Conservation (phyloP, 345 rosid species). For the Euphorbia lathyris region DNA sequence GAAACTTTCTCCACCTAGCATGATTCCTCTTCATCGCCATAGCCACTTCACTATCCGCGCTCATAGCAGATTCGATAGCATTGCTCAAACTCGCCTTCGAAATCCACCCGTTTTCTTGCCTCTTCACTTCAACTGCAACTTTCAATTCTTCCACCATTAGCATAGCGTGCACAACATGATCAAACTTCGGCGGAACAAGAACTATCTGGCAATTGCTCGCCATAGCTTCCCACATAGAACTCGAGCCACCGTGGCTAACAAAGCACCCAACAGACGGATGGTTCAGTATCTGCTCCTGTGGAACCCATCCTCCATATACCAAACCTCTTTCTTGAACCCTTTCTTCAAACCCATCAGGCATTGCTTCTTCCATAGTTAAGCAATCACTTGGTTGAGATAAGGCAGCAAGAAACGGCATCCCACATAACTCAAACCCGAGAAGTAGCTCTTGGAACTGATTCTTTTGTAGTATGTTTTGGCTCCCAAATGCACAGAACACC, state of each 20-base stretch:
- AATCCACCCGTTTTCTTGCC: slow-evolving; percentile 34
- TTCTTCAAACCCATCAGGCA: slow-evolving; percentile 40
- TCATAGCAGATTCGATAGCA: slow-evolving; percentile 29
- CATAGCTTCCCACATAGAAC: slow-evolving; percentile 74
- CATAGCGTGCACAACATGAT: slow-evolving; percentile 58
- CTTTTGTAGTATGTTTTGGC: slow-evolving; percentile 2
- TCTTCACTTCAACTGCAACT: slow-evolving; percentile 58
- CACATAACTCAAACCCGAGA: slow-evolving; percentile 5
- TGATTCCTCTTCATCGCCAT: slow-evolving; percentile 19
- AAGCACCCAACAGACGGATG: slow-evolving; percentile 63
- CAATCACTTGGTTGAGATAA: background rate
- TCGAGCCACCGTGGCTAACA: slow-evolving; percentile 66
- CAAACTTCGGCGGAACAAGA: slow-evolving; percentile 53
- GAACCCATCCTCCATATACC: slow-evolving; percentile 17
- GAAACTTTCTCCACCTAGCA: slow-evolving; percentile 20
- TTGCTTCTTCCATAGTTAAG: slow-evolving; percentile 6
- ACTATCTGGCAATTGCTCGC: slow-evolving; percentile 58
- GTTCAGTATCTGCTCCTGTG: slow-evolving; percentile 39
- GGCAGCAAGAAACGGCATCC: slow-evolving; percentile 1
- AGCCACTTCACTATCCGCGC: slow-evolving; percentile 26
- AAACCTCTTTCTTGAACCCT: slow-evolving; percentile 4
- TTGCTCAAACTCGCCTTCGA: slow-evolving; percentile 23
- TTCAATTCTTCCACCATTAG: slow-evolving; percentile 48
- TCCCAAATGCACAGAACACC: slow-evolving; percentile 18
- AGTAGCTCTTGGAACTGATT: slow-evolving; percentile 6